phyloP scores from a whole-genome alignment of 805 yeast genomes.

The Suhomyces sp. region DNA sequence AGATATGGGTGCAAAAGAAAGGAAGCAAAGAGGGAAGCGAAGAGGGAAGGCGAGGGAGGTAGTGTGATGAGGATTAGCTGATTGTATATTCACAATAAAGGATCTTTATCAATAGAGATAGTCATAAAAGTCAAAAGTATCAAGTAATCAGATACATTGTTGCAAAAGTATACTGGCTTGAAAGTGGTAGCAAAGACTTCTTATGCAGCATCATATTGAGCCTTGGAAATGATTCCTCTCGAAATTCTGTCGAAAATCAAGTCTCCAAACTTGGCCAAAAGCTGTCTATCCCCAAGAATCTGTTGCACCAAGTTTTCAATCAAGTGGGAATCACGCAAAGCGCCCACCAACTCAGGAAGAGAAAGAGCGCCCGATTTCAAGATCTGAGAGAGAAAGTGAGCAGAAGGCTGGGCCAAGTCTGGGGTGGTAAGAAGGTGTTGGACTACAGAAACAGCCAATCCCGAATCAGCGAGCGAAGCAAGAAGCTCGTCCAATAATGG shows the following conservation, averaged over 20 bases:
- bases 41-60: too few relatives aligned
- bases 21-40: too few relatives aligned
- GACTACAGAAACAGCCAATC: constrained; percentile 23
- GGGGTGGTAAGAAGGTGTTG: constrained; percentile 27
- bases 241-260: constrained; percentile 18
- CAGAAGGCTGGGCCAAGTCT: constrained; percentile 26
- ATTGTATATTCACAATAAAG: too few relatives aligned
- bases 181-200: neutral
- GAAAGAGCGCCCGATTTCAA: constrained; percentile 24
- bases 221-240: constrained; percentile 19
- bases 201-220: constrained; percentile 1
- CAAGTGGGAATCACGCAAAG: constrained; percentile 21
- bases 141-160: too few relatives aligned
- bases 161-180: too few relatives aligned
- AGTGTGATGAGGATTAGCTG: too few relatives aligned
- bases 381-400: constrained; percentile 23
- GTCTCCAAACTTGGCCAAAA: constrained; percentile 18
- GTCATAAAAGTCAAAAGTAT: too few relatives aligned
- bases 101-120: too few relatives aligned
- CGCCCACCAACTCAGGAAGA: constrained; percentile 17
- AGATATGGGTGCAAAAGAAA: too few relatives aligned
- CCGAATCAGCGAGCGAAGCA: constrained; percentile 23
- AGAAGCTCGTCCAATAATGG: constrained; percentile 19
- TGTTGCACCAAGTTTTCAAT: constrained; percentile 16
- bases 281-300: constrained; percentile 19